These are phyloP conservation scores for Paracoccidioides brasiliensis DNA, from an alignment of 2,329 filamentous ascomycete genomes.

Conservation along the genomic window DNA sequence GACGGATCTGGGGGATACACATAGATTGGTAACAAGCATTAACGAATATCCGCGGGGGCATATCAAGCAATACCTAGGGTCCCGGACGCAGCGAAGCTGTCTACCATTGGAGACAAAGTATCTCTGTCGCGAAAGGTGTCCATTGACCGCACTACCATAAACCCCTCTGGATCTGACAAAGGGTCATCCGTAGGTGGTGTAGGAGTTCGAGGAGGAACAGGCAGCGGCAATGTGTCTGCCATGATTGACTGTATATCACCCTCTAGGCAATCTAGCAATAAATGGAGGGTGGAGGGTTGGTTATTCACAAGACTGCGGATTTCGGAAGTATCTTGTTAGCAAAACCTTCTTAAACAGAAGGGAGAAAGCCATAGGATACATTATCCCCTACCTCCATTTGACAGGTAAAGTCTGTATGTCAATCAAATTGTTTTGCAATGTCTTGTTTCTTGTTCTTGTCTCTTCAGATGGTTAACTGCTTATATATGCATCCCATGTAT, in stretches of 20 bases:
- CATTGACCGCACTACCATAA: conserved; percentile 16
- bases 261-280: not conserved
- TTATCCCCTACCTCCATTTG: not conserved
- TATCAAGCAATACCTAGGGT: conserved; percentile 17
- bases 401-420: not conserved
- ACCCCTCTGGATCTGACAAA: conserved; percentile 13
- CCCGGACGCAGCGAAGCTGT: conserved; percentile 22
- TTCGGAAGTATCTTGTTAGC: not conserved
- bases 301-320: not conserved
- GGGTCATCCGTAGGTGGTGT: conserved; percentile 45
- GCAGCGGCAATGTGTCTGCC: conserved; percentile 47
- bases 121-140: conserved; percentile 30
- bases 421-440: not conserved
- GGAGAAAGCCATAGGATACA: not conserved
- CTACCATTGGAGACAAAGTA: conserved; percentile 35
- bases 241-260: conserved; percentile 26
- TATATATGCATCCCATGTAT: no score
- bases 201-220: conserved; percentile 49
- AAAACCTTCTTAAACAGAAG: not conserved
- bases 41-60: conserved; percentile 12
- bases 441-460: no score
- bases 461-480: no score
- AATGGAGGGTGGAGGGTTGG: not conserved
- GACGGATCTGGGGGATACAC: conserved; percentile 13
- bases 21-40: not conserved